Percentiles rank a stretch among this genome's conserved stretches.
Conservation (phyloP, 352 stramenopile genomes). For the Phytophthora fragariae region DNA sequence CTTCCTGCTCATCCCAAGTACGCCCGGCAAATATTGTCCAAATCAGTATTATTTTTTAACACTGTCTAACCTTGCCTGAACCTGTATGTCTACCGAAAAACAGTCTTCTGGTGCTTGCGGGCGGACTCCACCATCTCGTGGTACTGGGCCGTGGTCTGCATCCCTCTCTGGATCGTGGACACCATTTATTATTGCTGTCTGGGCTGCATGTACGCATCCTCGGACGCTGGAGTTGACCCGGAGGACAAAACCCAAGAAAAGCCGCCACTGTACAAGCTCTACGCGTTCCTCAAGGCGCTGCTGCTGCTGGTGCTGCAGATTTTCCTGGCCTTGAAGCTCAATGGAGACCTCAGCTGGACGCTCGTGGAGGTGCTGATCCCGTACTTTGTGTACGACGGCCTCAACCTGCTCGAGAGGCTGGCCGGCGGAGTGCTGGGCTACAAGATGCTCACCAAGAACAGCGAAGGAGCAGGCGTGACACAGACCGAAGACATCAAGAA, state of each 20-base stretch:
- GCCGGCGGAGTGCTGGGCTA: constrained; percentile 68
- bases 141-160: constrained; percentile 85
- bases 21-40: constrained; percentile 29
- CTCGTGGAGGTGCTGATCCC: constrained; percentile 73
- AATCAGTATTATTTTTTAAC: constrained; percentile 8
- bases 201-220: constrained; percentile 62
- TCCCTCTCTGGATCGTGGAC: constrained; percentile 83
- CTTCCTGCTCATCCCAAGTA: constrained; percentile 88
- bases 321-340: constrained; percentile 86
- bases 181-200: constrained; percentile 81
- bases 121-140: constrained; percentile 78
- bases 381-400: constrained; percentile 82
- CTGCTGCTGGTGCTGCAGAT: constrained; percentile 81
- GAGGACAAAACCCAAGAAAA: constrained; percentile 65
- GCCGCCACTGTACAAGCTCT: constrained; percentile 71
- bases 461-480: constrained; percentile 72
- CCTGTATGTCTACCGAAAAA: constrained; percentile 13
- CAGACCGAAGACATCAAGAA: constrained; percentile 78
- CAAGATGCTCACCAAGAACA: constrained; percentile 76
- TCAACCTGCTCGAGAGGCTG: constrained; percentile 77
- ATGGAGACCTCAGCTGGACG: constrained; percentile 70
- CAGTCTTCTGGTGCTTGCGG: constrained; percentile 88
- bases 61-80: constrained; percentile 20
- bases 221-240: constrained; percentile 56
- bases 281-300: constrained; percentile 83